phyloP scores from a whole-genome alignment of 768 basidiomycete species.

The Kwoniella botswanensis region DNA sequence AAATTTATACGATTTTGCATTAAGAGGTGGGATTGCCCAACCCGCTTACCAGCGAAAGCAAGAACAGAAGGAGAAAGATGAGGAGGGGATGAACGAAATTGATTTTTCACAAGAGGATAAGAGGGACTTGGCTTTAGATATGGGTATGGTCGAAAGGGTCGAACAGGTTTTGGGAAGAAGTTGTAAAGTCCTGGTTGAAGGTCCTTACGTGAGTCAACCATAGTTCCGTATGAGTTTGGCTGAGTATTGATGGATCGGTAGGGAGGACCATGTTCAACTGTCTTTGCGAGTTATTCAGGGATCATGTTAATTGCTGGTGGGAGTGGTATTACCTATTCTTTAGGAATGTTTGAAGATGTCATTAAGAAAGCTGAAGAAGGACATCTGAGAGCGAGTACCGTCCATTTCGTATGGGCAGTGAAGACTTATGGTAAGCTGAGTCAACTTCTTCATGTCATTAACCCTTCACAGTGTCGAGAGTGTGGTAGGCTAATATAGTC shows the following conservation, averaged over 20 bases:
- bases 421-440: slow-evolving; percentile 62
- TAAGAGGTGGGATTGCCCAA: slow-evolving; percentile 46
- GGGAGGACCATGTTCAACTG: slow-evolving; percentile 64
- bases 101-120: slow-evolving; percentile 8
- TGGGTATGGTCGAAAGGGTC: slow-evolving; percentile 1
- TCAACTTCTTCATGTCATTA: neutral
- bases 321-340: slow-evolving; percentile 74
- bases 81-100: neutral
- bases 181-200: slow-evolving; percentile 65
- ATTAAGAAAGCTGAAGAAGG: slow-evolving; percentile 60
- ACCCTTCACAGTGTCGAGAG: too few species aligned
- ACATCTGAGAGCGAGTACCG: slow-evolving; percentile 64
- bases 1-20: slow-evolving; percentile 65
- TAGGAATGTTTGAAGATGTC: slow-evolving; percentile 70
- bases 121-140: neutral
- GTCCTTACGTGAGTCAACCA: slow-evolving; percentile 62
- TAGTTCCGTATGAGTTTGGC: neutral
- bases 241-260: neutral
- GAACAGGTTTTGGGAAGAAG: slow-evolving; percentile 9
- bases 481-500: too few species aligned
- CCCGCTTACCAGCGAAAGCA: neutral
- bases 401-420: slow-evolving; percentile 73
- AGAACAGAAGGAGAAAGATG: neutral
- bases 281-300: slow-evolving; percentile 69
- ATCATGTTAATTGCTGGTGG: slow-evolving; percentile 76